Evolutionary conservation across 352 stramenopile species (phyloP), one percentile per base, ranked within the genome.

Genomic region (Aphanomyces invadans): DNA sequence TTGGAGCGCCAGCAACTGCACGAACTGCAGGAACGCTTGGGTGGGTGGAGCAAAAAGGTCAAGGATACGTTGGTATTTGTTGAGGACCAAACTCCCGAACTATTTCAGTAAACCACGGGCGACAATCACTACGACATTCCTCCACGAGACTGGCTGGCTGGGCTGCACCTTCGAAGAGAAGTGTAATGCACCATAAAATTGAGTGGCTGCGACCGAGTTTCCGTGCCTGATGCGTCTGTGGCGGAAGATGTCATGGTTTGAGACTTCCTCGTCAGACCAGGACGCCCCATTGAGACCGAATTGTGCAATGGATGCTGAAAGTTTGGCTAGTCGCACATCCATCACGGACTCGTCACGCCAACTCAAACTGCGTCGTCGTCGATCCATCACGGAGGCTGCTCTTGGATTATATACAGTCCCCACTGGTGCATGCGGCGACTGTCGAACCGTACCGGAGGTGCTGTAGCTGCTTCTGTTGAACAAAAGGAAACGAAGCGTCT

Each of bases 21-120:
- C 61, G 83, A 90, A 76, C 76, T 94, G 33, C 79, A 88, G 29
- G 73, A 60, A 65, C 83, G 82, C 54, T 69, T 94, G n/a, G 75
- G 80, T 51, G 74, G 63, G 23, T 94, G 85, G 85, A 79, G 85
- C 67, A 87, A 86, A 69, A 91, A 94, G 75, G 85, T 94, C 54
- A 85, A 84, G 68, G 87, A 80, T 61, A 92, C 85, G 62, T 72
- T 92, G 71, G 62, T 90, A 68, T 94, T 87, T 64, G 81, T 94
- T 39, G 85, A 94, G 65, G 85, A 94, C 54, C 85, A 94, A 70
- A 94, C 85, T 17, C 85, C 83, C 17, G 85, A 94, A 66, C 72
- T 94, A 21, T 94, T 94, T 70, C 83, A 94, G 76, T 93, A 87
- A 69, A 23, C 52, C 3, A 5, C 26, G 36, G 15, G n/a, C n/a